A percentile compares a stretch with the other conserved stretches of the same genome.
Evolutionary conservation across 2,329 filamentous ascomycete species (phyloP).

Genomic region (Knoxdaviesia capensis): DNA sequence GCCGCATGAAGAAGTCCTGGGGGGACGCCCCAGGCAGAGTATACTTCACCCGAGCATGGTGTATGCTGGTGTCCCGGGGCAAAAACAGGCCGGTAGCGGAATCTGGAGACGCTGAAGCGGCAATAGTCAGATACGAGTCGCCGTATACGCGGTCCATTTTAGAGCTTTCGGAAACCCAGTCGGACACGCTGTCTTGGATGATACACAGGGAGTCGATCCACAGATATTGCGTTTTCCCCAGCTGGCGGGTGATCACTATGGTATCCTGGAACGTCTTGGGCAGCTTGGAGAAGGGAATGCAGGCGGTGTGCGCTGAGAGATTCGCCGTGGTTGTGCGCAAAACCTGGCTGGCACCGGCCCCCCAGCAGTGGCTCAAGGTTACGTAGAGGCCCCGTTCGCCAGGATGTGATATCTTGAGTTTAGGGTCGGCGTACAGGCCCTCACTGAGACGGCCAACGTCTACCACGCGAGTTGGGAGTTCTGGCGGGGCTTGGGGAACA

Average conservation of each 20-base stretch:
- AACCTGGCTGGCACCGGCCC: too few species aligned
- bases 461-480: too few species aligned
- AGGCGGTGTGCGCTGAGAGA: too few species aligned
- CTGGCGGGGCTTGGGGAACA: too few species aligned
- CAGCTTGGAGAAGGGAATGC: too few species aligned
- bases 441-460: too few species aligned
- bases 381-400: too few species aligned
- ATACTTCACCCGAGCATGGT: background rate
- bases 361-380: too few species aligned
- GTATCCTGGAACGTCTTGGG: too few species aligned
- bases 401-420: too few species aligned
- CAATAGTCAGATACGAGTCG: conserved; percentile 6
- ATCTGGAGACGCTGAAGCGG: conserved; percentile 4
- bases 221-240: conserved; percentile 9
- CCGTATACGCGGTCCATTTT: conserved; percentile 6
- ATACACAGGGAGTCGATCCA: conserved; percentile 16
- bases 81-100: conserved; percentile 2
- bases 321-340: too few species aligned
- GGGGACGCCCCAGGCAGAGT: background rate
- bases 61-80: conserved; percentile 1
- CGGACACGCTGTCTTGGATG: conserved; percentile 8
- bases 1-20: conserved; percentile 1
- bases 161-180: conserved; percentile 6
- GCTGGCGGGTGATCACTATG: conserved; percentile 8
- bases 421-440: too few species aligned